Base-by-base conservation (phyloP, 2,329 filamentous ascomycete species). In the Stachybotrys chlorohalonatus region DNA sequence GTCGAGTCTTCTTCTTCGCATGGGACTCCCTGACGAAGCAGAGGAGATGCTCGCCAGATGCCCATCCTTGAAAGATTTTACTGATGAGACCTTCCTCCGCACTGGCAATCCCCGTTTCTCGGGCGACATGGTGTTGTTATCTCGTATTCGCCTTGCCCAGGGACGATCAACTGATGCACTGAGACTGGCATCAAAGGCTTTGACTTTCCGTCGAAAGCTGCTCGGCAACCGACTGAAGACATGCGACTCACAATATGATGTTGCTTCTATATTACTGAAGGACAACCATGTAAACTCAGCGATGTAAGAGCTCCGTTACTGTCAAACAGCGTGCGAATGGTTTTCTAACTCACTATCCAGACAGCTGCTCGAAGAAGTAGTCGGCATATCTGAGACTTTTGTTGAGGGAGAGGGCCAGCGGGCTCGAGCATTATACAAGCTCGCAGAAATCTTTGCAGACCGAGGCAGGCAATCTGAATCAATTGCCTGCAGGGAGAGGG, bases 51-150 rank as follows among this genome's bases (percentile, higher is more conserved):
- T 57, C 50, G 62, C 60, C 48, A 59, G 59, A 49, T 70, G 70
- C 51, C 66, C 65, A 1, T 66, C 61, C 7, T 54, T 72, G 9
- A 66, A 67, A 54, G 63, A 67, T 49, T 69, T 72, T 53, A 68
- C 63, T 0, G 70, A 72, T 56, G 68, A 71, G 49, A 67, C 64
- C 7, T 71, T 72, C 53, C 55, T 70, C n/a, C 62, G 58, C 51
- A 69, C 66, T 15, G 59, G 63, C 3, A 66, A 63, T 45, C 62
- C 62, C 6, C 61, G 63, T 30, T 64, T 61, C 52, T 64, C 57
- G 6, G 62, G 63, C 15, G 60, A 64, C 52, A 64, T 63, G 63
- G 62, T 64, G 9, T 55, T 64, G n/a, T 47, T 65, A 39, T 64
- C 64, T 16, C 39, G 39, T 15, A 45, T 45, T 45, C 39, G 39